phyloP scores from a whole-genome alignment of 345 rosid genomes.

The Ceriops zippeliana region DNA sequence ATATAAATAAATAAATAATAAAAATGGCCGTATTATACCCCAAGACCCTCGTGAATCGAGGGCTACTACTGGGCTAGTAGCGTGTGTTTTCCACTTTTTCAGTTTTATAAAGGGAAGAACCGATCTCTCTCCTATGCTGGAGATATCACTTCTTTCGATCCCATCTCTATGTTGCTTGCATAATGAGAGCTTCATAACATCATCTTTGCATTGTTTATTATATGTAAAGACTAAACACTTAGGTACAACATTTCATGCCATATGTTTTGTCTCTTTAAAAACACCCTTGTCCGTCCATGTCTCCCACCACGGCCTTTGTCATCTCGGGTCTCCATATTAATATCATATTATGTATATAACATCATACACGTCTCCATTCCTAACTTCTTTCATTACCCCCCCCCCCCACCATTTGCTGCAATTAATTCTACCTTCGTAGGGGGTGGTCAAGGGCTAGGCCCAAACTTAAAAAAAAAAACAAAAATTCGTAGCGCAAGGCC shows the following conservation, averaged over 20 bases:
- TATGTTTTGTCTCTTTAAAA: slow-evolving; percentile 51
- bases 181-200: neutral
- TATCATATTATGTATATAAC: neutral
- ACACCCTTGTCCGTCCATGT: slow-evolving; percentile 40
- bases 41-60: slow-evolving; percentile 45
- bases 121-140: neutral
- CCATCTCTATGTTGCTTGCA: too few species aligned
- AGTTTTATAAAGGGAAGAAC: too few species aligned
- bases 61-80: slow-evolving; percentile 9
- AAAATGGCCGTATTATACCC: slow-evolving; percentile 18
- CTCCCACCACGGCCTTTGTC: slow-evolving; percentile 35
- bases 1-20: too few species aligned
- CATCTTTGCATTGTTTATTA: neutral
- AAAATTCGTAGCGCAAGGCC: too few species aligned
- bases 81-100: neutral
- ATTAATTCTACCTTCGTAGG: too few species aligned
- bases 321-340: slow-evolving; percentile 2
- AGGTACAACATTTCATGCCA: slow-evolving; percentile 34
- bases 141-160: neutral
- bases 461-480: too few species aligned
- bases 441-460: too few species aligned
- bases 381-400: neutral
- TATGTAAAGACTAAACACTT: slow-evolving; percentile 12
- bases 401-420: neutral
- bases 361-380: too few species aligned